Conservation (phyloP, 208 protist genomes). For the Trypanosoma lewisi region DNA sequence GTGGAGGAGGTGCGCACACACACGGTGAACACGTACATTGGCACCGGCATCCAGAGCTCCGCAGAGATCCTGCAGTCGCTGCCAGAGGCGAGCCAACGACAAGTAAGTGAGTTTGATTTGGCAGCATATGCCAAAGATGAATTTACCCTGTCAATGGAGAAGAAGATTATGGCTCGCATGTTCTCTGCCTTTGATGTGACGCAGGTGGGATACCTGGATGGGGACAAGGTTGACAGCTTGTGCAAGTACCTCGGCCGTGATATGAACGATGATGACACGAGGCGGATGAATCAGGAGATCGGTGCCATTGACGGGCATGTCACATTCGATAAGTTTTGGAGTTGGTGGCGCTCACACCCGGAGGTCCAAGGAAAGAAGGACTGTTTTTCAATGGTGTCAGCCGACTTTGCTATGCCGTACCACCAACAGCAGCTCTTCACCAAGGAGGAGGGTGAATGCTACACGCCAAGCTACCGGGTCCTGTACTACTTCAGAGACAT, state of each 20-base stretch:
- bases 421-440: slow-evolving; percentile 90
- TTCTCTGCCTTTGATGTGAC: slow-evolving; percentile 88
- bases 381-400: slow-evolving; percentile 82
- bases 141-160: slow-evolving; percentile 58
- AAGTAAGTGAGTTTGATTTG: slow-evolving; percentile 74
- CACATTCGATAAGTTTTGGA: slow-evolving; percentile 88
- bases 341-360: slow-evolving; percentile 72
- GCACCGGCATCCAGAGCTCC: slow-evolving; percentile 37
- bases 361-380: slow-evolving; percentile 42
- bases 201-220: slow-evolving; percentile 68
- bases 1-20: slow-evolving; percentile 39
- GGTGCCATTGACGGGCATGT: slow-evolving; percentile 39
- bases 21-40: slow-evolving; percentile 30
- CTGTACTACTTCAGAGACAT: slow-evolving; percentile 89
- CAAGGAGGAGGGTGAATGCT: slow-evolving; percentile 77
- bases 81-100: slow-evolving; percentile 8
- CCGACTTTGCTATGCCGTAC: slow-evolving; percentile 86
- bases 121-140: slow-evolving; percentile 85
- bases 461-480: slow-evolving; percentile 91
- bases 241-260: slow-evolving; percentile 76
- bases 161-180: slow-evolving; percentile 86
- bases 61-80: background rate
- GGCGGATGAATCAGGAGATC: slow-evolving; percentile 64
- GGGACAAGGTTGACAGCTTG: slow-evolving; percentile 64
- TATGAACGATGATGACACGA: slow-evolving; percentile 35